A percentile compares a stretch with the other conserved stretches of the same genome.
phyloP scores from a whole-genome alignment of 108 stramenopile species.

The Parmales sp. region DNA sequence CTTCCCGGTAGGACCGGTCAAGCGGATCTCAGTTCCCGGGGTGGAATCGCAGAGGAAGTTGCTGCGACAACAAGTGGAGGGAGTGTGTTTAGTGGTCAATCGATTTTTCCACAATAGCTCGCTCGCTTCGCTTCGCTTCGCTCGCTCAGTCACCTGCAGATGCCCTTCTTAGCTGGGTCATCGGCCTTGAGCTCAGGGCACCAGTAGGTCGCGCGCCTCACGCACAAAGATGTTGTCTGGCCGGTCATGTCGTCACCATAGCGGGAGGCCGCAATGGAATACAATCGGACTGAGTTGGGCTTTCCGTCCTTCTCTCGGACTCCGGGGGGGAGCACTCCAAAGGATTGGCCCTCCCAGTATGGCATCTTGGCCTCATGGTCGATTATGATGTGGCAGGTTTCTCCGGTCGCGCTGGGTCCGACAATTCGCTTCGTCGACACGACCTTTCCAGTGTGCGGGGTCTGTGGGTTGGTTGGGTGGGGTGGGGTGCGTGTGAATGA shows the following conservation, averaged over 20 bases:
- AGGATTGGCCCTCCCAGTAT: conserved; percentile 97
- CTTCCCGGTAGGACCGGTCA: conserved; percentile 94
- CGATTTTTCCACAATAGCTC: too few species aligned
- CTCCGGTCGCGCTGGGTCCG: conserved; percentile 88
- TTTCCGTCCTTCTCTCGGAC: conserved; percentile 85
- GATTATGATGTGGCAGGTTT: conserved; percentile 97
- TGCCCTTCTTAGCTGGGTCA: conserved; percentile 94
- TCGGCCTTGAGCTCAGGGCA: conserved; percentile 86
- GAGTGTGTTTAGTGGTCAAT: too few species aligned
- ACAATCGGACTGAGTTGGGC: conserved; percentile 88
- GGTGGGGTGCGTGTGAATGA: too few species aligned
- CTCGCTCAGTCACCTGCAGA: too few species aligned
- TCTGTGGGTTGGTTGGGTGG: too few species aligned
- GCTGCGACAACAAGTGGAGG: too few species aligned
- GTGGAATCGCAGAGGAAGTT: conserved; percentile 92
- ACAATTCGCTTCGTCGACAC: conserved; percentile 86
- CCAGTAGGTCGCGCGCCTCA: conserved; percentile 91
- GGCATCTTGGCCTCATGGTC: conserved; percentile 94
- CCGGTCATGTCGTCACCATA: conserved; percentile 98
- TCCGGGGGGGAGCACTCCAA: conserved; percentile 90
- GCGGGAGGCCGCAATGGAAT: conserved; percentile 93
- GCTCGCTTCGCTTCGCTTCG: too few species aligned
- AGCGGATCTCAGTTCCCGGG: conserved; percentile 72
- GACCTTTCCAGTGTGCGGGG: conserved; percentile 37
- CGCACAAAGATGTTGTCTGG: conserved; percentile 87